These are phyloP conservation scores for Bjerkandera adusta DNA, from an alignment of 1,284 basidiomycete genomes.

Conservation along the genomic window DNA sequence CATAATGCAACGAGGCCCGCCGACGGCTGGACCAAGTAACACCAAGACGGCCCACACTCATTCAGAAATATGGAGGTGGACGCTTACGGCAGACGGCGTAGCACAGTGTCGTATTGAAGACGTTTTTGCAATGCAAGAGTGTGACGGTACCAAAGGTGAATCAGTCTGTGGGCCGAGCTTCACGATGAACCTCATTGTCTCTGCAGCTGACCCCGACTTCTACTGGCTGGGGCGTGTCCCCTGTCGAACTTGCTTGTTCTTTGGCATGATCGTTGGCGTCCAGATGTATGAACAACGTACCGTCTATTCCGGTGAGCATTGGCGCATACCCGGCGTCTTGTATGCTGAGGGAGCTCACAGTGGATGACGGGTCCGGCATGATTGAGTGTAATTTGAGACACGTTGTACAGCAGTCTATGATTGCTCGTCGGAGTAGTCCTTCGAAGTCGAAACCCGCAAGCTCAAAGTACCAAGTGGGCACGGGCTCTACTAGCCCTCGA, in stretches of 20 bases:
- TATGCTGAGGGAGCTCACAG: conserved; percentile 30
- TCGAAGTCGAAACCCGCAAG: background rate
- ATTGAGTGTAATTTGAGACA: conserved; percentile 59
- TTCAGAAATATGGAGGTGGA: conserved; percentile 53
- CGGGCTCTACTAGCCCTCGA: conserved; percentile 1
- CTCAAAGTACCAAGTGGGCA: background rate
- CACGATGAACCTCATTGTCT: background rate
- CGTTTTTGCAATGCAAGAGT: conserved; percentile 50
- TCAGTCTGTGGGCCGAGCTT: background rate
- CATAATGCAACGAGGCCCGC: too few relatives aligned
- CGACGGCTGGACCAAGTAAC: too few relatives aligned
- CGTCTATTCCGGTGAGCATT: conserved; percentile 50
- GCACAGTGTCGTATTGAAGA: conserved; percentile 64
- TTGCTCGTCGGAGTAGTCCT: too few relatives aligned
- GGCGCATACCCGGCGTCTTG: conserved; percentile 1
- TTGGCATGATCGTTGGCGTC: conserved; percentile 64
- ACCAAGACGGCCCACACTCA: conserved; percentile 7
- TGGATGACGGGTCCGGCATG: conserved; percentile 72
- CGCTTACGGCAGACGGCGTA: conserved; percentile 53
- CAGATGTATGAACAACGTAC: conserved; percentile 56
- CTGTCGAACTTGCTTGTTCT: conserved; percentile 57
- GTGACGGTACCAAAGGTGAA: conserved; percentile 35
- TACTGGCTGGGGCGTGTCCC: conserved; percentile 73
- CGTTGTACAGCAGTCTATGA: conserved; percentile 9
- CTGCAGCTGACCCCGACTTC: conserved; percentile 41